Evolutionary conservation across 805 yeast genomes (phyloP).

Genomic region (Ogataea nonfermentans): DNA sequence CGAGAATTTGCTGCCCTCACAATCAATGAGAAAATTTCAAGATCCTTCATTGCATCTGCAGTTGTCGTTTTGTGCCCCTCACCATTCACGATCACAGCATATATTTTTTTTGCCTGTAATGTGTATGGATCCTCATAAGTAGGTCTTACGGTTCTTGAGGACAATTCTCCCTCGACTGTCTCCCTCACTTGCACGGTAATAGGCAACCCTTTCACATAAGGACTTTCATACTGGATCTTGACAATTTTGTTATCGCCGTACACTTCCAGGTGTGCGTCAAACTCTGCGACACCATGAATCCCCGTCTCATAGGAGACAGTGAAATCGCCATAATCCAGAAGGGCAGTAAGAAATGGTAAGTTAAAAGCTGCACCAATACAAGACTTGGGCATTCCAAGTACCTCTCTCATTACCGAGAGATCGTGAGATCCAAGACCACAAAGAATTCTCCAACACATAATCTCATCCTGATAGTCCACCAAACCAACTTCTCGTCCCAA

Average conservation of each 20-base stretch:
- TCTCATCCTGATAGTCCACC: constrained; percentile 1
- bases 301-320: constrained; percentile 7
- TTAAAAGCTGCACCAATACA: constrained; percentile 4
- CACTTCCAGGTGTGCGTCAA: constrained; percentile 10
- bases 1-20: not conserved
- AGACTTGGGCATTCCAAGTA: constrained; percentile 5
- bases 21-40: not conserved
- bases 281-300: constrained; percentile 5
- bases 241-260: constrained; percentile 6
- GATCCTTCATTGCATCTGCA: not conserved
- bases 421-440: constrained; percentile 10
- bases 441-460: constrained; percentile 4
- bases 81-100: not conserved
- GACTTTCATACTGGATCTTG: constrained; percentile 11
- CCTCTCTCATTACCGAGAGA: constrained; percentile 8
- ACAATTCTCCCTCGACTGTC: not conserved
- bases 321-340: constrained; percentile 9
- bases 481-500: not conserved
- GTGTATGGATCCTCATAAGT: constrained; percentile 6
- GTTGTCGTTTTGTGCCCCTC: not conserved
- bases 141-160: constrained; percentile 4
- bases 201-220: constrained; percentile 11
- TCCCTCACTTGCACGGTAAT: constrained; percentile 10
- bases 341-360: constrained; percentile 6
- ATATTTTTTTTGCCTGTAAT: constrained; percentile 1